Base-by-base conservation (phyloP, 2,329 filamentous ascomycete genomes). In the Amesomyces nigricolor region DNA sequence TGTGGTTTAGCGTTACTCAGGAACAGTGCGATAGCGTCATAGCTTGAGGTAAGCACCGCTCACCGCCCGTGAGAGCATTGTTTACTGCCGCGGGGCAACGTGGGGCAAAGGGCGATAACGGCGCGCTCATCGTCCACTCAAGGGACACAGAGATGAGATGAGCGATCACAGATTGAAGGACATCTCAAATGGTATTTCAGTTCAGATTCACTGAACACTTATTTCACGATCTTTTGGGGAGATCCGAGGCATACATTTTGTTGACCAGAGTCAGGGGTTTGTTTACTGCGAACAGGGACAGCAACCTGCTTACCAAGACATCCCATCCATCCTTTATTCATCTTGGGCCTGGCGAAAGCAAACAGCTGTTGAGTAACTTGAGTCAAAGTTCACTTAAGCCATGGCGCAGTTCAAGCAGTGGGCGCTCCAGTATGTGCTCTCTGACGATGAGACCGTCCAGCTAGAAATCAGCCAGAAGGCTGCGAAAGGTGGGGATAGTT, bases 321-420 rank as follows among this genome's bases (percentile, higher is more conserved):
- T 10, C 32, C 9, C 3, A 19, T 19, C 17, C 17, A 13, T 13
- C 32, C 11, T 9, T 13, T 11, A 9, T 13, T 35, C 32, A 9
- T 9, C 32, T 9, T 13, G 32, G 32, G 11, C 32, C 32, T 13
- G 9, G 32, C 14, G 22, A 26, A 26, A 16, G 22, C 26, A 35
- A 30, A 35, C 29, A 47, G n/a, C 44, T 32, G 44, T 32, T 32
- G 19, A 46, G 22, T 22, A 26, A 26, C 26, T 46, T 11, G 44
- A 6, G 9, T 26, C 16, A 13, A 19, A 14, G 42, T 13, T 30
- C 13, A 26, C 22, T 26, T 26, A 6, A 16, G 19, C 22, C 63
- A 81, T 81, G 78, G 73, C 76, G 49, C 73, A 72, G 63, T 75
- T 81, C 61, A 73, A 75, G 60, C 76, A 79, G 61, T 73, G 79